These are phyloP conservation scores for Irpex rosettiformis DNA, from an alignment of 1,284 basidiomycete genomes.

Conservation along the genomic window DNA sequence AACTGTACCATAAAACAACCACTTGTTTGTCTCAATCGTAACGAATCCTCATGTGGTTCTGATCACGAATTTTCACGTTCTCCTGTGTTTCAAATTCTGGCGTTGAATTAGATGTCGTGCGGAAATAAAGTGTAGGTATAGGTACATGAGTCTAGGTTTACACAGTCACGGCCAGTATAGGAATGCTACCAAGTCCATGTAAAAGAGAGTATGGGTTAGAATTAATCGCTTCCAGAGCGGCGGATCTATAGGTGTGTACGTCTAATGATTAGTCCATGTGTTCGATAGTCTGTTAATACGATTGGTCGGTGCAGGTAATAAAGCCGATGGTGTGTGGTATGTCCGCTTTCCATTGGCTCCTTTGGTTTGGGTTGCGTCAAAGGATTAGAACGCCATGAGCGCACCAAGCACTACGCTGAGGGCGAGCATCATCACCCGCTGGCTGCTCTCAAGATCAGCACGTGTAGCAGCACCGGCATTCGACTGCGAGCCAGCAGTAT, in stretches of 20 bases:
- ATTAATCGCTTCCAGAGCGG: background rate
- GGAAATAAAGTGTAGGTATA: background rate
- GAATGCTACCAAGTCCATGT: background rate
- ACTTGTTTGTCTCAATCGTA: background rate
- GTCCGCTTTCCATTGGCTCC: no score
- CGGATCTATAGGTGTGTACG: background rate
- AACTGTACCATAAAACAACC: background rate
- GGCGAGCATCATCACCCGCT: background rate
- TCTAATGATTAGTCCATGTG: background rate
- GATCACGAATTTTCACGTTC: background rate
- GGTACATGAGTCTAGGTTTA: no score
- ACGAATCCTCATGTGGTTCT: background rate
- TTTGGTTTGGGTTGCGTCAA: no score
- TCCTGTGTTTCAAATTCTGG: background rate
- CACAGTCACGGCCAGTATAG: background rate
- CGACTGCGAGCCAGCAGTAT: background rate
- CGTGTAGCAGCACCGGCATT: background rate
- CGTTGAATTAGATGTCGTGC: background rate
- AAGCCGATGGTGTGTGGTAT: background rate
- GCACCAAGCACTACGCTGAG: constrained; percentile 1
- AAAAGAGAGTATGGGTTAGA: background rate
- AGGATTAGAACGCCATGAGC: background rate
- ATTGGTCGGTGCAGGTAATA: background rate
- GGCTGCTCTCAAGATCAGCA: background rate
- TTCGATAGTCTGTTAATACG: background rate